A percentile compares a stretch with the other conserved stretches of the same genome.
These are phyloP conservation scores for Globisporangium solare DNA, from an alignment of 352 stramenopile species.

Conservation along the genomic window DNA sequence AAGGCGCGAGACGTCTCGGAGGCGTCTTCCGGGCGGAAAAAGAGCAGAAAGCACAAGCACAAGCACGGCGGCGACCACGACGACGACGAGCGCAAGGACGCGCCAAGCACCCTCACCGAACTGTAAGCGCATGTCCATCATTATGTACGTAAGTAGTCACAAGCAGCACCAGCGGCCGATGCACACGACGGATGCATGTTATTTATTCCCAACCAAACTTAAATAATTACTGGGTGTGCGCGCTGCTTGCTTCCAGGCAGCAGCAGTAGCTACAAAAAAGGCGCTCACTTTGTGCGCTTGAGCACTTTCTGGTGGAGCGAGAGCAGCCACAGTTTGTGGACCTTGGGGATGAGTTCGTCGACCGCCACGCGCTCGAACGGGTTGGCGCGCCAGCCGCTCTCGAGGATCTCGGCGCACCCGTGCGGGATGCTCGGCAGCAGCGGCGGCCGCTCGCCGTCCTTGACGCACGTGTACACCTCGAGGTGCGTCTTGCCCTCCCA, in stretches of 20 bases:
- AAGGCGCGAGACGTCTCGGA: constrained; percentile 13
- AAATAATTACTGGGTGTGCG: too few relatives aligned
- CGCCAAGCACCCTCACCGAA: constrained; percentile 9
- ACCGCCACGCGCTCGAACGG: constrained; percentile 67
- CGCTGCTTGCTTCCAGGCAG: too few relatives aligned
- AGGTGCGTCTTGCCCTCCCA: constrained; percentile 74
- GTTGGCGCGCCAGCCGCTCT: constrained; percentile 65
- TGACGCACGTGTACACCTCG: constrained; percentile 74
- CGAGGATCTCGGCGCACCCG: constrained; percentile 68
- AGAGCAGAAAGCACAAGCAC: constrained; percentile 15
- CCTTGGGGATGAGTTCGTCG: constrained; percentile 69
- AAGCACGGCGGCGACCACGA: neutral
- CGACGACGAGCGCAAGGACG: constrained; percentile 9
- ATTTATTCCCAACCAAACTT: too few relatives aligned
- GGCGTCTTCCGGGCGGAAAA: constrained; percentile 21
- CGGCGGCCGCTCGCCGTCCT: constrained; percentile 65
- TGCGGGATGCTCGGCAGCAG: constrained; percentile 64
- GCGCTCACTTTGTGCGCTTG: constrained; percentile 51
- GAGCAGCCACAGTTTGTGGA: constrained; percentile 73
- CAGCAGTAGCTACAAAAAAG: constrained; percentile 1
- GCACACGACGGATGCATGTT: too few relatives aligned
- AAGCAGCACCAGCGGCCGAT: too few relatives aligned
- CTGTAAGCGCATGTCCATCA: constrained; percentile 8
- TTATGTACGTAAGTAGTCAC: too few relatives aligned
- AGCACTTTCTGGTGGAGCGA: constrained; percentile 72